Evolutionary conservation across 2,329 filamentous ascomycete species (phyloP).

Genomic region (Alternaria sp.): DNA sequence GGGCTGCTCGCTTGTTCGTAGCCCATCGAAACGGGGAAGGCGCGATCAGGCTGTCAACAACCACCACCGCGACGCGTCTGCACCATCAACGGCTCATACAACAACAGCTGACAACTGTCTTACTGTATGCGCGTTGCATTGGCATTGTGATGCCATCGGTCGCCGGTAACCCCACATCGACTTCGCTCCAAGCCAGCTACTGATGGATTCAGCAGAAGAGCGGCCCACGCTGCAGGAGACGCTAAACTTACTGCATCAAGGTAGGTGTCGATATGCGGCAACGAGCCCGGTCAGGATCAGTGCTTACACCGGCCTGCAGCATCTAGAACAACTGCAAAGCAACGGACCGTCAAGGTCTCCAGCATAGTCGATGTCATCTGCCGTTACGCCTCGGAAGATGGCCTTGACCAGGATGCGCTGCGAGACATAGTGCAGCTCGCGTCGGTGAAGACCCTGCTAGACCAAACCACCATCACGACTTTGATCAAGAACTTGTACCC

Average conservation of each 20-base stretch:
- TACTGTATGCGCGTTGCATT: constrained; percentile 26
- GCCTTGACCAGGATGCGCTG: constrained; percentile 67
- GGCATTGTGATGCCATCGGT: constrained; percentile 40
- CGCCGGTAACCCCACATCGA: constrained; percentile 29
- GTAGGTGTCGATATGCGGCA: constrained; percentile 31
- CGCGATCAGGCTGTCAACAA: constrained; percentile 36
- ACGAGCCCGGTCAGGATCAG: constrained; percentile 13
- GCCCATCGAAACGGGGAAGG: constrained; percentile 25
- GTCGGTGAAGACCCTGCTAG: constrained; percentile 70
- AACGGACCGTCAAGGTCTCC: constrained; percentile 68
- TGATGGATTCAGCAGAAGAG: constrained; percentile 39
- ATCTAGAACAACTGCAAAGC: constrained; percentile 63
- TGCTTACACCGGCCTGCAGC: constrained; percentile 40
- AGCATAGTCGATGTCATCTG: constrained; percentile 68
- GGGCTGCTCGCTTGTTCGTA: constrained; percentile 31
- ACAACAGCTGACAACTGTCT: constrained; percentile 34
- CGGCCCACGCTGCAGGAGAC: constrained; percentile 41
- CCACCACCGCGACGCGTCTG: constrained; percentile 32
- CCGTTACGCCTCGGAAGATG: constrained; percentile 69
- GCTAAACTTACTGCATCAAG: constrained; percentile 45
- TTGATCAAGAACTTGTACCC: constrained; percentile 80
- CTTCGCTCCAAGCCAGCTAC: constrained; percentile 14
- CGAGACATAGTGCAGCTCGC: constrained; percentile 70
- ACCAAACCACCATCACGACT: constrained; percentile 74
- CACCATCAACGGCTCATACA: constrained; percentile 8